These are phyloP conservation scores for Ceratocystis destructans DNA, from an alignment of 2,329 filamentous ascomycete genomes.

Conservation along the genomic window DNA sequence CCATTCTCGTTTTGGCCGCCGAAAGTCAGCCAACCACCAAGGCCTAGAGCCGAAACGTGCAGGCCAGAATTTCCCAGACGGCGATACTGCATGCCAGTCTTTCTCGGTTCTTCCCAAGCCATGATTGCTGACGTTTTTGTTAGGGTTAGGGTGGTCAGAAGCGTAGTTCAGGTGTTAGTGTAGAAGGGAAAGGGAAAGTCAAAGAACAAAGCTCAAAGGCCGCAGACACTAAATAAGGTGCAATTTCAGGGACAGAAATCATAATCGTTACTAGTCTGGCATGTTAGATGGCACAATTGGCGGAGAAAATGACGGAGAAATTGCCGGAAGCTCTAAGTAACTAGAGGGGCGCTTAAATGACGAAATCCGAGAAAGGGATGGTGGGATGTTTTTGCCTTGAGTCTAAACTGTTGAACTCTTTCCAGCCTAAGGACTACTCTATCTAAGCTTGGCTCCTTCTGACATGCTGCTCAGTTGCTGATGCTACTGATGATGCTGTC, in stretches of 20 bases:
- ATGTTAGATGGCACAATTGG: constrained; percentile 1
- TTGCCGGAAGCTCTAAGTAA: constrained; percentile 20
- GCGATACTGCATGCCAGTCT: constrained; percentile 34
- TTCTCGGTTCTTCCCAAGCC: constrained; percentile 32
- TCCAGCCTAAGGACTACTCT: too few relatives aligned
- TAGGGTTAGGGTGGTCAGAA: constrained; percentile 3
- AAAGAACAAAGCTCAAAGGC: background rate
- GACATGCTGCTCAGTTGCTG: background rate
- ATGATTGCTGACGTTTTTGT: constrained; percentile 22
- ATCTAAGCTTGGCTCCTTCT: too few relatives aligned
- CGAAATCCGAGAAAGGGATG: constrained; percentile 14
- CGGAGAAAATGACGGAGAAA: constrained; percentile 22
- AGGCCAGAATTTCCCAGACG: constrained; percentile 41
- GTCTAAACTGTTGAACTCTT: too few relatives aligned
- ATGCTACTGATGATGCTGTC: constrained; percentile 2
- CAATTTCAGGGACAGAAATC: background rate
- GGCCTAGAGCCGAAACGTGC: constrained; percentile 47
- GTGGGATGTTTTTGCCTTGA: background rate
- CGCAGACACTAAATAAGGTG: background rate
- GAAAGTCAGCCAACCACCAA: constrained; percentile 54
- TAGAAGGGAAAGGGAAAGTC: background rate
- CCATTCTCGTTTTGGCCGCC: constrained; percentile 36
- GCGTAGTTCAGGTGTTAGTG: background rate
- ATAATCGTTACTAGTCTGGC: background rate
- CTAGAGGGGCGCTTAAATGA: constrained; percentile 3